Conservation (phyloP, 306 rosid species). For the Rosa rugosa region DNA sequence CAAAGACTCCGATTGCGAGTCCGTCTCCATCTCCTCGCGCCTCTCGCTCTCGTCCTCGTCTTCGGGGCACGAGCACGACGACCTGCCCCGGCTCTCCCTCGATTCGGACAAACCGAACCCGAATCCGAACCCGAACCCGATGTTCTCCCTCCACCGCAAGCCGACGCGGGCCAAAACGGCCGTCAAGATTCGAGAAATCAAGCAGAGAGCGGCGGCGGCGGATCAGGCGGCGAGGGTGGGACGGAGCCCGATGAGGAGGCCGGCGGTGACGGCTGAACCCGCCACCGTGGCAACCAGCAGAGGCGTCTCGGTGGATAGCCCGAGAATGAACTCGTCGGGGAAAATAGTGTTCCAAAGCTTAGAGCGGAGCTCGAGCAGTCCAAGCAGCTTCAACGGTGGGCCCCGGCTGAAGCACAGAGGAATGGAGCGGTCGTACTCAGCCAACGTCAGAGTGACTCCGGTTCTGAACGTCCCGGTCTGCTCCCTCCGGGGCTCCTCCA, state of each 20-base stretch:
- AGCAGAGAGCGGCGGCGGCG: slow-evolving; percentile 30
- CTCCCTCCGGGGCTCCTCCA: slow-evolving; percentile 70
- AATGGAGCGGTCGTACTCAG: slow-evolving; percentile 94
- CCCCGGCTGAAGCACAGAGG: slow-evolving; percentile 81
- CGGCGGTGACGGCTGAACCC: slow-evolving; percentile 30
- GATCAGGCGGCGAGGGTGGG: slow-evolving; percentile 44
- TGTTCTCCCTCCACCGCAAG: slow-evolving; percentile 37
- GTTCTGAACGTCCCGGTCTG: slow-evolving; percentile 94
- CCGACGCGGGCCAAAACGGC: slow-evolving; percentile 51
- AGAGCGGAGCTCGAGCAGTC: slow-evolving; percentile 94
- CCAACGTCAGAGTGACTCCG: slow-evolving; percentile 88
- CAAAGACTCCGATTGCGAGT: slow-evolving; percentile 64
- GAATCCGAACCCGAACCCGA: slow-evolving; percentile 20
- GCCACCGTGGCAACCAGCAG: slow-evolving; percentile 40
- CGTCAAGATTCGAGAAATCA: slow-evolving; percentile 45
- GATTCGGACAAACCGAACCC: slow-evolving; percentile 64
- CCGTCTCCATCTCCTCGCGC: slow-evolving; percentile 74
- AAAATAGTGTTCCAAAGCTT: slow-evolving; percentile 89
- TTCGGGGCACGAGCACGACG: slow-evolving; percentile 90
- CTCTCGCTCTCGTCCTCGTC: slow-evolving; percentile 90
- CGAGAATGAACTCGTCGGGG: slow-evolving; percentile 91
- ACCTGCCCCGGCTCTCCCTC: slow-evolving; percentile 66
- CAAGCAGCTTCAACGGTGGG: slow-evolving; percentile 90
- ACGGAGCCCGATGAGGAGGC: slow-evolving; percentile 55
- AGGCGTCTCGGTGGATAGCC: slow-evolving; percentile 90